Base-by-base conservation (phyloP, 2,329 filamentous ascomycete species). In the Beauveria brongniartii region DNA sequence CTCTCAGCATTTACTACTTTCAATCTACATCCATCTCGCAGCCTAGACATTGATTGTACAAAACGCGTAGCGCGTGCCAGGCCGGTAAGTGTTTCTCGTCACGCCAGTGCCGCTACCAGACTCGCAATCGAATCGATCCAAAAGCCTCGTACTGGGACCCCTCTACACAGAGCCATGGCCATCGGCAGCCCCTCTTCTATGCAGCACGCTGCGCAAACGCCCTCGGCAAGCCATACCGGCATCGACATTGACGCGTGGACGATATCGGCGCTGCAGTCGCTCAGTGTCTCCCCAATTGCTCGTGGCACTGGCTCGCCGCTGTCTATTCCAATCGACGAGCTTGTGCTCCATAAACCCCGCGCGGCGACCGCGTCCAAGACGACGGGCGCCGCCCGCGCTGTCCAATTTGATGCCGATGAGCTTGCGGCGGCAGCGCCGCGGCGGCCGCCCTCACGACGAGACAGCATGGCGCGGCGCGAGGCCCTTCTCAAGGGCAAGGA, bases 401-500 rank as follows among this genome's bases (percentile, higher is more conserved):
- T 69, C 20, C 56, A 61, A 18, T 65, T 68, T 26, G 60, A 64
- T 6, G 61, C 63, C 61, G 14, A 62, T 55, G n/a, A 69, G 73
- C 52, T 69, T 69, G 12, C 69, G 10, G 22, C 30, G 51, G 50
- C 30, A 46, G 50, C 55, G 18, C 77, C 72, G 63, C 77, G 71
- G 63, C 78, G 76, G 60, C 81, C 75, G 59, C 77, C 70, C 0
- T 80, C 80, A 20, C 73, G 75, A 37, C 73, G 80, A 71, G 89
- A 85, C 64, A 83, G 80, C 66, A 73, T 80, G 72, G 75, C 76
- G 60, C 76, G 83, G 56, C 86, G 92, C 20, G 91, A 96, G 65
- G 84, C 86, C 2, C 71, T 96, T 57, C 79, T 94, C 37, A 95
- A 92, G 77, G 93, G 93, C 61, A 96, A 95, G 67, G 92, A 97